phyloP scores from a whole-genome alignment of 1,139 yeast genomes.

The Trichomonascaceae sp. region DNA sequence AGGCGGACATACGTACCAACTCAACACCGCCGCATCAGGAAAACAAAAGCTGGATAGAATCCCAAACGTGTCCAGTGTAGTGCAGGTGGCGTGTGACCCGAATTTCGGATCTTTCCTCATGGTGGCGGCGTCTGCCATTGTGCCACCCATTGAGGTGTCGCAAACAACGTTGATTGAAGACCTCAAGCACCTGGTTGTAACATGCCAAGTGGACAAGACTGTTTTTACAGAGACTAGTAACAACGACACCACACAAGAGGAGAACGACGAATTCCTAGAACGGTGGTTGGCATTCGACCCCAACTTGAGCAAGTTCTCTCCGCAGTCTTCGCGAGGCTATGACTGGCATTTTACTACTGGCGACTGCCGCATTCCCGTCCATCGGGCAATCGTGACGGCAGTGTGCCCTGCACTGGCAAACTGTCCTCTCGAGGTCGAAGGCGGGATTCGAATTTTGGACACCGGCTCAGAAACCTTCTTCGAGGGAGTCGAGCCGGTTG shows the following conservation, averaged over 20 bases:
- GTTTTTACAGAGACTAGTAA: constrained; percentile 12
- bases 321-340: constrained; percentile 5
- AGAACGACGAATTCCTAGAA: background rate
- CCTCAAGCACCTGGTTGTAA: constrained; percentile 15
- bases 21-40: constrained; percentile 10
- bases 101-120: constrained; percentile 57
- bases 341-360: constrained; percentile 12
- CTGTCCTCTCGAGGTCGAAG: no score
- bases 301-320: background rate
- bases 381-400: constrained; percentile 12
- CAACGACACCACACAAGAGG: constrained; percentile 1
- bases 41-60: constrained; percentile 39
- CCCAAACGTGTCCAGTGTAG: constrained; percentile 40
- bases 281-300: background rate
- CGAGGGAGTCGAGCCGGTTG: constrained; percentile 15
- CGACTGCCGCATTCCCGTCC: constrained; percentile 15
- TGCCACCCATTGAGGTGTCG: constrained; percentile 11
- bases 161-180: constrained; percentile 14
- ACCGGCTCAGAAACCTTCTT: constrained; percentile 3
- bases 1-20: constrained; percentile 49
- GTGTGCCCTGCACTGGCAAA: constrained; percentile 10
- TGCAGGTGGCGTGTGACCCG: constrained; percentile 53
- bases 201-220: no score
- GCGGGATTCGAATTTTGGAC: constrained; percentile 7
- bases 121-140: constrained; percentile 40